Evolutionary conservation across 306 rosid genomes (phyloP), one percentile per base, ranked within the genome.

Genomic region (Rubus idaeus): DNA sequence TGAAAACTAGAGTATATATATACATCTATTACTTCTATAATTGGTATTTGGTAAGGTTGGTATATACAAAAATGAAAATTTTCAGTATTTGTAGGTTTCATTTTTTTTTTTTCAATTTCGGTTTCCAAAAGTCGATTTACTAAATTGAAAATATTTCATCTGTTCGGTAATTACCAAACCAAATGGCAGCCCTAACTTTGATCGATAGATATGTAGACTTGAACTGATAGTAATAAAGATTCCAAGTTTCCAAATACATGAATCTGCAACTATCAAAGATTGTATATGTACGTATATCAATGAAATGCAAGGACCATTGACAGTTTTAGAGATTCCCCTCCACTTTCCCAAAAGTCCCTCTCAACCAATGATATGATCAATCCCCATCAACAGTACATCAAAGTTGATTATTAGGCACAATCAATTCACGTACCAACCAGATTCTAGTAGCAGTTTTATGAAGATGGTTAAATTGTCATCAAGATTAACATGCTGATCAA

Each of bases 201-300:
- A 49, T 18, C 9, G 64, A 73, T 60, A 11, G 40, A 58, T 10
- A 14, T 16, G 73, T 23, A 44, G 78, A 44, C 42, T 7, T 73
- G 69, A 69, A 47, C 55, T 50, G 74, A 78, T 62, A 47, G 75
- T 74, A 74, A 75, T 83, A 83, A 78, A 65, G 77, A 83, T 83
- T 82, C 83, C 73, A 45, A 60, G 53, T 68, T 83, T 78, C 80
- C 73, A 52, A 60, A 42, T 41, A 82, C 8, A 57, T 52, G 42
- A 40, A 67, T 9, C 71, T 67, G 71, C 71, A 67, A 64, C 70
- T 40, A 40, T 40, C 49, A 65, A 62, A 68, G 79, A 50, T 80
- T 60, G 8, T 75, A 74, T 75, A 35, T 2, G 44, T 75, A 35
- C 0, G 44, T 62, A 13, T 62, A 21, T 14, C 20, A 62, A 30